Percentiles rank a stretch among this genome's conserved stretches.
Conservation (phyloP, 2,329 filamentous ascomycete genomes). For the Chalara sp. region DNA sequence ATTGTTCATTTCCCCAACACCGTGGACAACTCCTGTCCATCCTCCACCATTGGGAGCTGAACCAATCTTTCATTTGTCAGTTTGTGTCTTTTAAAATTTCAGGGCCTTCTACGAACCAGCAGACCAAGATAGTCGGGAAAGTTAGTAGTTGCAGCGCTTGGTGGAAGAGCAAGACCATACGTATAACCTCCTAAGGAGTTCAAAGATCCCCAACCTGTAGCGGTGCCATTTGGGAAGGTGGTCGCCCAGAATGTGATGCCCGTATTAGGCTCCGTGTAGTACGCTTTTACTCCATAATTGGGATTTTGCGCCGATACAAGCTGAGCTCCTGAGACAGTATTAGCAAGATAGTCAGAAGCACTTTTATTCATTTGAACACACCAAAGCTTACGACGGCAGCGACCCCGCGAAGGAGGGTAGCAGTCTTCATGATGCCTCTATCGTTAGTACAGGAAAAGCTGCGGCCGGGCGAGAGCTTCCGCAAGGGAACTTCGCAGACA, state of each 20-base stretch:
- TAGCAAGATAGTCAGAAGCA: not conserved
- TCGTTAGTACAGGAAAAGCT: not conserved
- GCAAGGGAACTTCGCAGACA: not conserved
- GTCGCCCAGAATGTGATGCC: constrained; percentile 48
- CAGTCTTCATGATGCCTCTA: not conserved
- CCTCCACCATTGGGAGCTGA: constrained; percentile 41
- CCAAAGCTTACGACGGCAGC: not conserved
- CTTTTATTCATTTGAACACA: not conserved
- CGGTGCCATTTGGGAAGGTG: constrained; percentile 32
- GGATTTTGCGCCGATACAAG: not conserved
- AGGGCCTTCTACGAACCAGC: constrained; percentile 34
- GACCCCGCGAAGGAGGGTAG: not conserved
- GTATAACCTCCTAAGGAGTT: constrained; percentile 36
- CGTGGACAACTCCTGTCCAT: constrained; percentile 52
- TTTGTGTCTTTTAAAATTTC: not conserved
- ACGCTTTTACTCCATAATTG: constrained; percentile 19
- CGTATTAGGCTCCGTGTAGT: constrained; percentile 39
- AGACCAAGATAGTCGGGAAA: constrained; percentile 53
- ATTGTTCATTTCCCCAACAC: constrained; percentile 46
- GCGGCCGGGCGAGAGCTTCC: not conserved
- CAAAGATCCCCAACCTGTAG: constrained; percentile 23
- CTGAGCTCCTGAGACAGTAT: not conserved
- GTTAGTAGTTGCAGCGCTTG: constrained; percentile 38
- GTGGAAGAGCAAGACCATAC: constrained; percentile 49
- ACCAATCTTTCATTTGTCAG: constrained; percentile 25